Base-by-base conservation (phyloP, 148 eudicot genomes). In the Persicaria maculosa region DNA sequence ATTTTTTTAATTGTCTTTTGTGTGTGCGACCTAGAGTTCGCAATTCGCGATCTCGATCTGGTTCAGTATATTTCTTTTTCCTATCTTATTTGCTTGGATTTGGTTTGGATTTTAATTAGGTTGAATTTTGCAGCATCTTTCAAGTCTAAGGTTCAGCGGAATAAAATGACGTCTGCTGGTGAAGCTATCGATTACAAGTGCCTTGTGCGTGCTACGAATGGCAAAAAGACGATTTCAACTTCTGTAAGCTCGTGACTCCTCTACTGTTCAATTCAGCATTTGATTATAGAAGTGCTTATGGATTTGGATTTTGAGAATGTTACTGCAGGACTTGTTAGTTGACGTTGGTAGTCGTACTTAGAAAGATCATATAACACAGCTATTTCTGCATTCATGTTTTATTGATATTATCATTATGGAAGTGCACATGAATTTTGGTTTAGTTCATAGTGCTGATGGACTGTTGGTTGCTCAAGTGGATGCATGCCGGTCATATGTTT, bases 151-250 rank as follows among this genome's bases (percentile, higher is more conserved):
- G 90, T 64, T 16, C 82, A 84, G 64, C 83, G 72, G 77, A 90
- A 94, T 73, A 94, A 91, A 75, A 72, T 94, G 93, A 71, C 46
- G 72, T 44, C 93, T 14, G 84, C 87, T 62, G 93, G 88, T 45
- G 81, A 87, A 70, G 80, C 85, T 7, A 79, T 91, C 31, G 98
- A 94, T 57, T 87, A 82, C 77, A 85, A 86, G 57, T 94, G 98
- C 81, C 90, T 94, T 52, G 71, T 94, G 74, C 90, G 98, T 55
- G 98, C 98, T 72, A 91, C 96, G 68, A 90, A 91, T 86, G 98
- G 93, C 47, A 94, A 94, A 61, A 94, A 91, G 78, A 94, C 76
- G 9, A 91, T 94, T 69, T 83, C 98, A 2, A 88, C 98, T 12
- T 79, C 93, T 85, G 98, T 94, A 89, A 65, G 70, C 47, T 74